These are phyloP conservation scores for Flaveria sonorensis DNA, from an alignment of 129 eudicot species.

Conservation along the genomic window DNA sequence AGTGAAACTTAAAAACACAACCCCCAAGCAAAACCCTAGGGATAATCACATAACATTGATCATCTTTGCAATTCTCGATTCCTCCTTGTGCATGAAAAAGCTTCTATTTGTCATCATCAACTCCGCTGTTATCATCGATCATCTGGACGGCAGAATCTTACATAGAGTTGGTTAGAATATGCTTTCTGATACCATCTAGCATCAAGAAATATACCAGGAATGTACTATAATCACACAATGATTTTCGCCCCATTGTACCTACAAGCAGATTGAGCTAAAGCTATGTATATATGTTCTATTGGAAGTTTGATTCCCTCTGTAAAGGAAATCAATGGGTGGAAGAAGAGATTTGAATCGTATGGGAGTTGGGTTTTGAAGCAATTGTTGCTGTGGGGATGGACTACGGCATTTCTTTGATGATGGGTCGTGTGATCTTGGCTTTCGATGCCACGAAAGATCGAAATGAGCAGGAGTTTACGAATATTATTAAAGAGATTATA, in stretches of 20 bases:
- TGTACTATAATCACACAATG: slow-evolving; percentile 20
- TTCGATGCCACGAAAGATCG: slow-evolving; percentile 71
- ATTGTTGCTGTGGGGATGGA: slow-evolving; percentile 25
- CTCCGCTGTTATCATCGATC: neutral
- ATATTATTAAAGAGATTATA: slow-evolving; percentile 42
- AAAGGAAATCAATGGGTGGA: neutral
- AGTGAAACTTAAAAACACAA: no score
- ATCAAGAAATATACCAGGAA: slow-evolving; percentile 20
- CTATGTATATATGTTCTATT: neutral
- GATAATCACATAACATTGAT: no score
- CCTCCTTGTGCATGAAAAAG: neutral
- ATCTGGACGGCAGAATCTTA: slow-evolving; percentile 18
- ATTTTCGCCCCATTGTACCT: slow-evolving; percentile 12
- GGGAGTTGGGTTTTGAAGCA: neutral
- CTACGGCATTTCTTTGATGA: slow-evolving; percentile 42
- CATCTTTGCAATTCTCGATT: neutral
- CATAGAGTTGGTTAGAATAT: neutral
- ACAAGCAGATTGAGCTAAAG: neutral
- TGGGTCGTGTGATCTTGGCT: slow-evolving; percentile 54
- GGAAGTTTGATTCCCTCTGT: neutral
- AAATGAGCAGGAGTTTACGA: slow-evolving; percentile 46
- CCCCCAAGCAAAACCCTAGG: no score
- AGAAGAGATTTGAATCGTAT: neutral
- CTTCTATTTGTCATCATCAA: slow-evolving; percentile 7
- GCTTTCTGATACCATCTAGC: neutral